Percentiles rank a stretch among this genome's conserved stretches.
phyloP scores from a whole-genome alignment of 2,329 filamentous ascomycete species.

The Cytospora paraplurivora region DNA sequence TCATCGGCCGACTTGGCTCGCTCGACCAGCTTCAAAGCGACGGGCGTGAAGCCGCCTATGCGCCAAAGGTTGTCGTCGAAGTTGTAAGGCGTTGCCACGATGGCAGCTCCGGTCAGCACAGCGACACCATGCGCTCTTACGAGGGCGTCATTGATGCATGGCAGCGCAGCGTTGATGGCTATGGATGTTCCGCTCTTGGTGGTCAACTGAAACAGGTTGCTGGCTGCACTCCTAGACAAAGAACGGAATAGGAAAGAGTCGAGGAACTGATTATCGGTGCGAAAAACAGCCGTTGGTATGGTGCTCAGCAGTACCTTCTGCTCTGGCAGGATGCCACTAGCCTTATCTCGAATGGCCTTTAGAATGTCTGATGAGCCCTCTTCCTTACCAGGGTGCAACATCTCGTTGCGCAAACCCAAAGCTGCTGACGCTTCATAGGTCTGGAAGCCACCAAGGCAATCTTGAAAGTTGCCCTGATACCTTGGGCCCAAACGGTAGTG shows the following conservation, averaged over 20 bases:
- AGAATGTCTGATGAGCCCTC: conserved; percentile 93
- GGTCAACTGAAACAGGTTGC: conserved; percentile 68
- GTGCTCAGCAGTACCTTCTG: conserved; percentile 80
- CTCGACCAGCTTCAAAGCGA: conserved; percentile 84
- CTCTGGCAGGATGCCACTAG: conserved; percentile 79
- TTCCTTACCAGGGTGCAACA: conserved; percentile 84
- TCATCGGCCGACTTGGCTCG: conserved; percentile 69
- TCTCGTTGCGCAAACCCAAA: conserved; percentile 87
- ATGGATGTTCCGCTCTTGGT: conserved; percentile 75
- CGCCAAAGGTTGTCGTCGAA: conserved; percentile 93
- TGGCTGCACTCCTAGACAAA: conserved; percentile 71
- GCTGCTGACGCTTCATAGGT: conserved; percentile 93
- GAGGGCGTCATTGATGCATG: conserved; percentile 87
- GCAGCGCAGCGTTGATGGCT: conserved; percentile 84
- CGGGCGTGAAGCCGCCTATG: conserved; percentile 84
- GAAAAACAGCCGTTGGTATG: conserved; percentile 76
- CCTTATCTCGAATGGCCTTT: conserved; percentile 82
- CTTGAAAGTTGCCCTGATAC: conserved; percentile 96
- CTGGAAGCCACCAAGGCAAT: conserved; percentile 92
- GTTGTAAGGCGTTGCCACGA: conserved; percentile 78
- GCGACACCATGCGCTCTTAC: conserved; percentile 78
- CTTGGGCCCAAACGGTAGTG: conserved; percentile 86
- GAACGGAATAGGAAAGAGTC: conserved; percentile 76
- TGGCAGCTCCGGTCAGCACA: conserved; percentile 78
- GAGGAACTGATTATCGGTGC: conserved; percentile 77